A percentile compares a stretch with the other conserved stretches of the same genome.
Conservation (phyloP, 2,329 filamentous ascomycete species). For the Epichloe scottii region DNA sequence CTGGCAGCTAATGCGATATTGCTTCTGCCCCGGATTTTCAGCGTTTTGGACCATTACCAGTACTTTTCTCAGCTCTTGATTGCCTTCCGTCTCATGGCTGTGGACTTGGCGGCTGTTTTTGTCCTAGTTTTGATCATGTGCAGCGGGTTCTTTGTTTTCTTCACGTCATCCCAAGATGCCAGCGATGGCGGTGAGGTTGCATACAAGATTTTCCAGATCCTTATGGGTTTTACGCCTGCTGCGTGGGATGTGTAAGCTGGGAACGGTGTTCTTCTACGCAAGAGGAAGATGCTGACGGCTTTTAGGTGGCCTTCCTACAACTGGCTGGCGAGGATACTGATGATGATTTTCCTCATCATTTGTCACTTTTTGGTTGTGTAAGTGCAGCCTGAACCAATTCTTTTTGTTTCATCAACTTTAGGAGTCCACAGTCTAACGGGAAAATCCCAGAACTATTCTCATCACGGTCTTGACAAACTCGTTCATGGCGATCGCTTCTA, state of each 20-base stretch:
- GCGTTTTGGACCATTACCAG: slow-evolving; percentile 83
- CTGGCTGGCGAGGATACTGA: slow-evolving; percentile 58
- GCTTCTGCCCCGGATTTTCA: slow-evolving; percentile 82
- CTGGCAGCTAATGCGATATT: slow-evolving; percentile 82
- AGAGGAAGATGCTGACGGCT: neutral
- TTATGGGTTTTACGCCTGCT: slow-evolving; percentile 92
- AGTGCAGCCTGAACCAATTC: slow-evolving; percentile 13
- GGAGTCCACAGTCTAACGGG: neutral
- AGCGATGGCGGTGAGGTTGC: slow-evolving; percentile 64
- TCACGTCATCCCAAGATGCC: slow-evolving; percentile 65
- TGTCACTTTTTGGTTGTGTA: slow-evolving; percentile 87
- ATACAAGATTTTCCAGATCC: slow-evolving; percentile 82
- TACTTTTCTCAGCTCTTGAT: slow-evolving; percentile 94
- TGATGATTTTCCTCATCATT: slow-evolving; percentile 80
- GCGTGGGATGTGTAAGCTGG: slow-evolving; percentile 70
- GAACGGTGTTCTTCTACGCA: neutral
- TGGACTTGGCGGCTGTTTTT: slow-evolving; percentile 76
- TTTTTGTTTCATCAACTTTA: neutral
- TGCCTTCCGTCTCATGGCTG: slow-evolving; percentile 86
- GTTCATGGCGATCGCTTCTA: slow-evolving; percentile 89
- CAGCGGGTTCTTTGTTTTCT: slow-evolving; percentile 92
- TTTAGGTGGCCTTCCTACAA: slow-evolving; percentile 60
- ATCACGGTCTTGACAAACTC: slow-evolving; percentile 95
- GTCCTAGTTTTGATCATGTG: slow-evolving; percentile 76
- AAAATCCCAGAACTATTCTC: slow-evolving; percentile 57